Evolutionary conservation across 1,284 basidiomycete genomes (phyloP).

Genomic region (Pyrrhoderma lamaoense): DNA sequence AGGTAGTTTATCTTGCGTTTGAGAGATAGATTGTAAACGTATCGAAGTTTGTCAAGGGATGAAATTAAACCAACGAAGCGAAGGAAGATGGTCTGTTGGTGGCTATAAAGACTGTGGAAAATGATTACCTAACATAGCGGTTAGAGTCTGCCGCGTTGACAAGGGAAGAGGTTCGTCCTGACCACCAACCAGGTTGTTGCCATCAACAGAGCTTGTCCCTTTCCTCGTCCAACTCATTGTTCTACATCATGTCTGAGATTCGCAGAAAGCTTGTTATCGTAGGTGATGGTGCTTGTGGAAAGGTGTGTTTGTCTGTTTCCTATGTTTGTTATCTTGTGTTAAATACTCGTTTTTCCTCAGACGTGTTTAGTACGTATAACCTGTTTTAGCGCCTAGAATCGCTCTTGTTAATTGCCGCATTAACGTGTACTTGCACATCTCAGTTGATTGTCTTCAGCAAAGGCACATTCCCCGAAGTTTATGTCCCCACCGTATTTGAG

Average conservation of each 20-base stretch:
- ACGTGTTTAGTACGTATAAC: not conserved
- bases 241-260: slow-evolving; percentile 29
- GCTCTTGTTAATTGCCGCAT: not conserved
- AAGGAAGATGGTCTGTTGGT: too few relatives aligned
- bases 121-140: too few relatives aligned
- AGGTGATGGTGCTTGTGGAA: slow-evolving; percentile 79
- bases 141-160: not conserved
- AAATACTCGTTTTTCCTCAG: not conserved
- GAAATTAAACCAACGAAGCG: too few relatives aligned
- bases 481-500: slow-evolving; percentile 91
- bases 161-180: not conserved
- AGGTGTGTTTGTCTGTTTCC: slow-evolving; percentile 35
- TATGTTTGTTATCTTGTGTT: slow-evolving; percentile 2
- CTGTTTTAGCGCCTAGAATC: too few relatives aligned
- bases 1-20: too few relatives aligned
- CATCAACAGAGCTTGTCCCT: not conserved
- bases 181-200: not conserved
- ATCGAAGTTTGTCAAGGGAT: too few relatives aligned
- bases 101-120: too few relatives aligned
- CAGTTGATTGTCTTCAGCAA: slow-evolving; percentile 78
- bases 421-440: not conserved
- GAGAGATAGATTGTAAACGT: too few relatives aligned
- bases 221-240: not conserved
- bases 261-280: slow-evolving; percentile 76
- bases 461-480: slow-evolving; percentile 89